Base-by-base conservation (phyloP, 73 alveolate genomes). In the Stentor roeselii region DNA sequence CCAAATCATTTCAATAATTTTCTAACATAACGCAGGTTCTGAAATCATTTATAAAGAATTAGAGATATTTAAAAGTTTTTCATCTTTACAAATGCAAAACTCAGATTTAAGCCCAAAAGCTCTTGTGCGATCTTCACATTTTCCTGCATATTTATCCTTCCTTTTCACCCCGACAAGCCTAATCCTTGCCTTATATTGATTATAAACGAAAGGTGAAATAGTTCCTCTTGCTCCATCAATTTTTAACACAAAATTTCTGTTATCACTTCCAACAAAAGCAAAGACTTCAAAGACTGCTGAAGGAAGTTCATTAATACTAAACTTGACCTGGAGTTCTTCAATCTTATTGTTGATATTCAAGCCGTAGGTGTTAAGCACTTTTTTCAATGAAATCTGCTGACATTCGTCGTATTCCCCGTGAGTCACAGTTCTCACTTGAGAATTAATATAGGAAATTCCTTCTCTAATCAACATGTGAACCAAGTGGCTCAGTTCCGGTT, bases 31-130 rank as follows among this genome's bases (percentile, higher is more conserved):
- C n/a, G n/a, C n/a, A n/a, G n/a, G n/a, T n/a, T n/a, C n/a, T n/a
- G n/a, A n/a, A n/a, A n/a, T n/a, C n/a, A n/a, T n/a, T n/a, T n/a
- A n/a, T n/a, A n/a, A n/a, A n/a, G n/a, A n/a, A n/a, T n/a, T n/a
- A n/a, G n/a, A n/a, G n/a, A n/a, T n/a, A n/a, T n/a, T n/a, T n/a
- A n/a, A n/a, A n/a, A n/a, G n/a, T n/a, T n/a, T n/a, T n/a, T n/a
- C n/a, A n/a, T n/a, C n/a, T n/a, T 67, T 67, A 40, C 80, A 67
- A 34, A 67, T 67, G 41, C 80, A 67, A 67, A 27, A 67, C 37
- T 67, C 80, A 1, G 80, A 36, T 21, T 67, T 67, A 30, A 67
- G 21, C 21, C 34, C 34, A n/a, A 21, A 21, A 15, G 0, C 41
- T 40, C 80, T 67, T 21, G 41, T 34, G 27, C 15, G 21, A 67